phyloP scores from a whole-genome alignment of 148 eudicot genomes.

The Heliamphora exappendiculata region DNA sequence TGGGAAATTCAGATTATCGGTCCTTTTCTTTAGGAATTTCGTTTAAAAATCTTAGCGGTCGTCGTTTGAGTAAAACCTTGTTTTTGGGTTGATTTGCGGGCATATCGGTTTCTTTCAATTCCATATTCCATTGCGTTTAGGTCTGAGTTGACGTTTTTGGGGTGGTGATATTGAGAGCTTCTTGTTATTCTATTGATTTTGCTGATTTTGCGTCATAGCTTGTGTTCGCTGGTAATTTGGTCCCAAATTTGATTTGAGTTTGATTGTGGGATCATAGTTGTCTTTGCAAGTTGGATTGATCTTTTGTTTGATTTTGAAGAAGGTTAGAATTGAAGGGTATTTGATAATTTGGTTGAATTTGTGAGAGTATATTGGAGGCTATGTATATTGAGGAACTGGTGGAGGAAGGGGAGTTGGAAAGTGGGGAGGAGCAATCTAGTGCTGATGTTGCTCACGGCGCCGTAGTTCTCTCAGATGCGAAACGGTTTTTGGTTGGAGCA shows the following conservation, averaged over 20 bases:
- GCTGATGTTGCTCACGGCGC: conserved; percentile 9
- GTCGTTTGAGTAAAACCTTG: background rate
- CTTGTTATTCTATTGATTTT: no score
- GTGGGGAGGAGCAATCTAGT: conserved; percentile 10
- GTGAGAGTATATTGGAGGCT: conserved; percentile 16
- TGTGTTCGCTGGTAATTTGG: background rate
- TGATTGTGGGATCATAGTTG: background rate
- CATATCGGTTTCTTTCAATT: background rate
- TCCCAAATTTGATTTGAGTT: background rate
- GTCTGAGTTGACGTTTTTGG: background rate
- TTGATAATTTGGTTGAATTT: background rate
- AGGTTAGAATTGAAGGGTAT: conserved; percentile 6
- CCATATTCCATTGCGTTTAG: background rate
- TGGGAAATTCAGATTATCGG: background rate
- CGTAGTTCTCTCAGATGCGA: conserved; percentile 44
- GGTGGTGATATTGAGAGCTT: background rate
- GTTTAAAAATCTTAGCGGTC: background rate
- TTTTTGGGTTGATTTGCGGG: background rate
- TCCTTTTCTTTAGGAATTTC: background rate
- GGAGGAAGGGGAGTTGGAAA: conserved; percentile 12
- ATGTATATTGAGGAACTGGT: conserved; percentile 67
- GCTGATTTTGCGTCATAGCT: background rate
- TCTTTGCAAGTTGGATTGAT: background rate
- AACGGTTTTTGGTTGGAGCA: conserved; percentile 60
- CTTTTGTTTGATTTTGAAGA: background rate